A percentile compares a stretch with the other conserved stretches of the same genome.
These are phyloP conservation scores for Saccharomycopsis schoenii DNA, from an alignment of 805 yeast species.

Conservation along the genomic window DNA sequence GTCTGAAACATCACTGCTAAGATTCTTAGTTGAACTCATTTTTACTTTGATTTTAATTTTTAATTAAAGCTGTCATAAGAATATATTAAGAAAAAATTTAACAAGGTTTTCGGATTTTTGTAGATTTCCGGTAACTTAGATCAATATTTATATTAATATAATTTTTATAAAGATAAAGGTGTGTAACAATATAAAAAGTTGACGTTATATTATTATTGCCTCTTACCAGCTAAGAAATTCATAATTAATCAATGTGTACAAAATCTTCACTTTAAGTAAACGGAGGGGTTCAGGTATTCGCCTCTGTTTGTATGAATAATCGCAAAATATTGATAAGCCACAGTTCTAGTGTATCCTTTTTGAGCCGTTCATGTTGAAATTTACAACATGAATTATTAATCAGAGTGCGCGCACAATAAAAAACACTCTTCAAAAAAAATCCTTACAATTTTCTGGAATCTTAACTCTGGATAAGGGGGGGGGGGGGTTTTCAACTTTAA, in stretches of 20 bases:
- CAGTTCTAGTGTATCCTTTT: neutral
- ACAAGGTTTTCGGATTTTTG: neutral
- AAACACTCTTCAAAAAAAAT: neutral
- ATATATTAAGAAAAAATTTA: neutral
- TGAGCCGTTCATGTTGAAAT: slow-evolving; percentile 1
- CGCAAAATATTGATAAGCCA: neutral
- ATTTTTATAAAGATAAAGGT: neutral
- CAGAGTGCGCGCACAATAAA: neutral
- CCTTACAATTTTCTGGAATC: neutral
- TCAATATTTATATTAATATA: neutral
- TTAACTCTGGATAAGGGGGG: no score
- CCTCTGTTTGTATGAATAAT: neutral
- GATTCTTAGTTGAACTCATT: neutral
- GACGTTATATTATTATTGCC: neutral
- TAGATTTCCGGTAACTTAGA: neutral
- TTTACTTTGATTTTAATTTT: neutral
- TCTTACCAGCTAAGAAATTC: no score
- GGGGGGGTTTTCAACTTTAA: no score
- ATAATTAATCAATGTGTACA: no score
- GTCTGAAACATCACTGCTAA: neutral
- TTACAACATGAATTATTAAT: neutral
- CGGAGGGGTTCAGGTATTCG: neutral
- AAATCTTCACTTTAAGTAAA: no score
- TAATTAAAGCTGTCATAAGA: neutral
- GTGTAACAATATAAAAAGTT: neutral